Percentiles rank a stretch among this genome's conserved stretches.
Conservation (phyloP, 129 eudicot species). For the Arctium lappa region DNA sequence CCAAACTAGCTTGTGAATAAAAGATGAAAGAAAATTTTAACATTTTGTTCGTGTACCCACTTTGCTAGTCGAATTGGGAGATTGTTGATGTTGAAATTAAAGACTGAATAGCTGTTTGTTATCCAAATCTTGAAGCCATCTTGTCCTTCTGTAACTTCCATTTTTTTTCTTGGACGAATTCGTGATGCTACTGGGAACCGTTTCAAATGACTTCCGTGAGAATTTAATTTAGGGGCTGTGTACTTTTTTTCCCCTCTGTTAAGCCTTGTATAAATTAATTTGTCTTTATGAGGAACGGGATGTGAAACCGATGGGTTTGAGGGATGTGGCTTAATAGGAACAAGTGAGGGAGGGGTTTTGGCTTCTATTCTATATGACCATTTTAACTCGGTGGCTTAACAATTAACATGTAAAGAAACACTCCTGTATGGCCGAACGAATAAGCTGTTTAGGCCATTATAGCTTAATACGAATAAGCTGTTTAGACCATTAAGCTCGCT, state of each 20-base stretch:
- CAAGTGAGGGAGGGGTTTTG: too few species aligned
- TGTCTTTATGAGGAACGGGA: too few species aligned
- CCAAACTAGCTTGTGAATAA: slow-evolving; percentile 80
- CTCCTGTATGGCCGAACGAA: too few species aligned
- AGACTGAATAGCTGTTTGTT: background rate
- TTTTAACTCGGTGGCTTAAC: background rate
- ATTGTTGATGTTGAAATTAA: background rate
- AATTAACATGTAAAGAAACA: too few species aligned
- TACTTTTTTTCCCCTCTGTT: background rate
- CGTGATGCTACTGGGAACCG: slow-evolving; percentile 4
- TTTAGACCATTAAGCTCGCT: too few species aligned
- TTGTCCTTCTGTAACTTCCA: slow-evolving; percentile 1
- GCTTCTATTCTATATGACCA: too few species aligned
- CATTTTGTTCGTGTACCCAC: slow-evolving; percentile 15
- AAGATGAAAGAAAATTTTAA: slow-evolving; percentile 2
- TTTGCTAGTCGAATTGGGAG: background rate
- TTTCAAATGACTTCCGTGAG: background rate
- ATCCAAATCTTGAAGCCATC: slow-evolving; percentile 10
- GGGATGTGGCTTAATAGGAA: too few species aligned
- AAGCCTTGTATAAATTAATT: too few species aligned
- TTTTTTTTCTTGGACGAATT: background rate
- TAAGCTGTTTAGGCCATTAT: too few species aligned
- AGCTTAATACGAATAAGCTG: too few species aligned
- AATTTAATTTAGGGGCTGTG: background rate
- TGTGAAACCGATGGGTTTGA: too few species aligned